A percentile compares a stretch with the other conserved stretches of the same genome.
phyloP scores from a whole-genome alignment of 2,329 filamentous ascomycete species.

The Sarocladium brachiariae region DNA sequence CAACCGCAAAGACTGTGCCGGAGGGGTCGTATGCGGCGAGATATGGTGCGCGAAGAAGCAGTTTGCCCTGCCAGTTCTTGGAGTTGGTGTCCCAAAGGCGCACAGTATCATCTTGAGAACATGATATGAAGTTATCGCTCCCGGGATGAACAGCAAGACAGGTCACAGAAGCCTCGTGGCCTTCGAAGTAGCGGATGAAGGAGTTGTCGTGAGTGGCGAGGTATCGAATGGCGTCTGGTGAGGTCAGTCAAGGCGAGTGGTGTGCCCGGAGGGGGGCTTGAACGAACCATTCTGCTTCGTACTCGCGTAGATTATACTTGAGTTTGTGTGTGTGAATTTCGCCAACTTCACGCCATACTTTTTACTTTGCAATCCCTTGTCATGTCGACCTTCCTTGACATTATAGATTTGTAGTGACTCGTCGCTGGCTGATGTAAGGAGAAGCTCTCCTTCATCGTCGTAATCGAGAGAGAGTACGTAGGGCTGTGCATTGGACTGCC shows the following conservation, averaged over 20 bases:
- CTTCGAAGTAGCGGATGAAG: slow-evolving; percentile 93
- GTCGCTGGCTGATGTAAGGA: slow-evolving; percentile 87
- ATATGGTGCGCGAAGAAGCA: slow-evolving; percentile 74
- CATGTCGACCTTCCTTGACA: slow-evolving; percentile 80
- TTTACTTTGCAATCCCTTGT: slow-evolving; percentile 85
- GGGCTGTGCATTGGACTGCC: slow-evolving; percentile 38
- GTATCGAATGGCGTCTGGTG: slow-evolving; percentile 70
- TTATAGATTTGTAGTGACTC: slow-evolving; percentile 96
- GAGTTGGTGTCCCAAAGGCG: slow-evolving; percentile 84
- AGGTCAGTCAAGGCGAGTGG: not conserved
- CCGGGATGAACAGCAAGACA: slow-evolving; percentile 77
- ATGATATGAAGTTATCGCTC: slow-evolving; percentile 86
- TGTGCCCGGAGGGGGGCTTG: not conserved
- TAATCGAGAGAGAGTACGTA: slow-evolving; percentile 89
- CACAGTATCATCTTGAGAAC: slow-evolving; percentile 83
- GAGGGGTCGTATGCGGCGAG: slow-evolving; percentile 89
- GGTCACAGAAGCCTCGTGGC: slow-evolving; percentile 80
- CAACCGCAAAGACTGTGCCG: slow-evolving; percentile 84
- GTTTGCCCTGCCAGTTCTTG: slow-evolving; percentile 69
- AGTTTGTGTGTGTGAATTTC: slow-evolving; percentile 86
- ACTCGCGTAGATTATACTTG: slow-evolving; percentile 89
- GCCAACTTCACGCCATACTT: slow-evolving; percentile 96
- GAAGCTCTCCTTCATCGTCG: slow-evolving; percentile 86
- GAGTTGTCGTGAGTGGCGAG: slow-evolving; percentile 91
- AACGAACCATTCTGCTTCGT: slow-evolving; percentile 80